These are phyloP conservation scores for Pseudocercospora crystallina DNA, from an alignment of 2,329 filamentous ascomycete species.

Conservation along the genomic window DNA sequence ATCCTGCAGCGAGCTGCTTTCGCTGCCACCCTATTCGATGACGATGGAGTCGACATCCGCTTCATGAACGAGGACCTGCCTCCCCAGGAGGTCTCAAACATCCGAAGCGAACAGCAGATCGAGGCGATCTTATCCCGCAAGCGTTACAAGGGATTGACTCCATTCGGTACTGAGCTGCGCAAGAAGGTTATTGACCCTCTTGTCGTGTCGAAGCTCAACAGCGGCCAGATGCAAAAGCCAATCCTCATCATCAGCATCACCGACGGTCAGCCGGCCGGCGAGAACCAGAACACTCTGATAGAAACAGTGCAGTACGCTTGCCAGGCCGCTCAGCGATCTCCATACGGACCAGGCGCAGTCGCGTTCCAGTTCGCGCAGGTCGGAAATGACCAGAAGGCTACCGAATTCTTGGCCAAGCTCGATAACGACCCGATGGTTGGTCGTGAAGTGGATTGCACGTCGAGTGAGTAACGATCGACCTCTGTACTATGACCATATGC, in stretches of 20 bases:
- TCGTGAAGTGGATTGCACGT: slow-evolving; percentile 65
- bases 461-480: slow-evolving; percentile 52
- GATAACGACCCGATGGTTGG: slow-evolving; percentile 64
- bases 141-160: slow-evolving; percentile 65
- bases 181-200: slow-evolving; percentile 65
- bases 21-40: slow-evolving; percentile 67
- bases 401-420: slow-evolving; percentile 63
- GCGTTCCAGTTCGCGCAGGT: slow-evolving; percentile 70
- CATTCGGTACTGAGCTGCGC: slow-evolving; percentile 62
- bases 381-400: slow-evolving; percentile 64
- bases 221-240: slow-evolving; percentile 60
- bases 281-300: slow-evolving; percentile 56
- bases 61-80: slow-evolving; percentile 66
- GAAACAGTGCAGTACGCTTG: slow-evolving; percentile 58
- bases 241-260: slow-evolving; percentile 66
- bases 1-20: slow-evolving; percentile 64
- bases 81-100: slow-evolving; percentile 52
- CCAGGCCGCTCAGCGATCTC: slow-evolving; percentile 50
- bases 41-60: slow-evolving; percentile 65
- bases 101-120: slow-evolving; percentile 59
- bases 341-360: slow-evolving; percentile 57
- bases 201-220: slow-evolving; percentile 54
- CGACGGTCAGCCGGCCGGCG: slow-evolving; percentile 65
- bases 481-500: slow-evolving; percentile 9
- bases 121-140: slow-evolving; percentile 58